Percentiles rank a stretch among this genome's conserved stretches.
These are phyloP conservation scores for Auricularia heimuer DNA, from an alignment of 768 basidiomycete genomes.

Conservation along the genomic window DNA sequence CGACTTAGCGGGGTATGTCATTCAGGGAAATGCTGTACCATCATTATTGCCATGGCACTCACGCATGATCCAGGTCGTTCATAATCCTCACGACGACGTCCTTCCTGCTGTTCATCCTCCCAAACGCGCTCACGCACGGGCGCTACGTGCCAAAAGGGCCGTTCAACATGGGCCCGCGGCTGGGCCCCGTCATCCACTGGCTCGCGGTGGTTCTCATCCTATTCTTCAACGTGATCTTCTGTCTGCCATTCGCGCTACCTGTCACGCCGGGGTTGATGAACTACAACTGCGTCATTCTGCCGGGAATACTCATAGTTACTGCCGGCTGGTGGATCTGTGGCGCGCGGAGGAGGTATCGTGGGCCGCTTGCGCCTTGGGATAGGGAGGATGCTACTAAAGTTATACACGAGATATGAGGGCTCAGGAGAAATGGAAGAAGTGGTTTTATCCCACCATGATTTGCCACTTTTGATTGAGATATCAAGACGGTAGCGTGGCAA, in stretches of 20 bases:
- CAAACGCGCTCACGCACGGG: not conserved
- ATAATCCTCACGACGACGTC: not conserved
- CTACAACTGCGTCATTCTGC: constrained; percentile 1
- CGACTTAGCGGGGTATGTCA: not conserved
- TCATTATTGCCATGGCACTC: not conserved
- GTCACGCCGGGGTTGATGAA: not conserved
- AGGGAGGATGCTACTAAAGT: not conserved
- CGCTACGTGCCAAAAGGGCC: not conserved
- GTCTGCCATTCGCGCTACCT: not conserved
- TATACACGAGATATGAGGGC: too few relatives aligned
- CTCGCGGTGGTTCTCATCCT: not conserved
- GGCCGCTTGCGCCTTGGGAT: not conserved
- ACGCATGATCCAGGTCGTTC: not conserved
- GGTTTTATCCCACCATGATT: too few relatives aligned
- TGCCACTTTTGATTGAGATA: too few relatives aligned
- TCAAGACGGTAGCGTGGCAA: too few relatives aligned
- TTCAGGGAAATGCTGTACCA: not conserved
- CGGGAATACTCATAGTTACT: not conserved
- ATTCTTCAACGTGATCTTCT: not conserved
- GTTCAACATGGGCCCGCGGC: not conserved
- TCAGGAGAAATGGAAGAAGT: too few relatives aligned
- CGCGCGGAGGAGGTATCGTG: not conserved
- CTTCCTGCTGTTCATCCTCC: not conserved
- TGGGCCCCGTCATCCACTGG: not conserved
- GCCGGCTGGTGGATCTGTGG: not conserved